Evolutionary conservation across 1,284 basidiomycete genomes (phyloP), one percentile per base, ranked within the genome.

Genomic region (Thecaphora frezii): DNA sequence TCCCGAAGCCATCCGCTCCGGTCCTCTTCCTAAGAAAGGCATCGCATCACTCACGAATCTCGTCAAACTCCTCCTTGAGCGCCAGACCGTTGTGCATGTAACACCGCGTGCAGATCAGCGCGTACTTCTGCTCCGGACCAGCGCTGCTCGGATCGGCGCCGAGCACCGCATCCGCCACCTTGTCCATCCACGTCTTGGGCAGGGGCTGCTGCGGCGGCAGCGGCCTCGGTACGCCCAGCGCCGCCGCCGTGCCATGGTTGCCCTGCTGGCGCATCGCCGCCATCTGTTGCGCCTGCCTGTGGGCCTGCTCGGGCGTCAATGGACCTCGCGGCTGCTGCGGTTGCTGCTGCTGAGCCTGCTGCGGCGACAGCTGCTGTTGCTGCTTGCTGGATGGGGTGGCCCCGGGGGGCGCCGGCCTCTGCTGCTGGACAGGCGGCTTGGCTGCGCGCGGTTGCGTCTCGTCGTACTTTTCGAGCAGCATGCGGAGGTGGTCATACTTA

Each of bases 71-170:
- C 57, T 86, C 87, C 78, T 92, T 89, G 59, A 89, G 88, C 4
- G 94, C 90, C 10, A 99, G 83, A 0, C 94, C 94, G 73, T 98
- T 98, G 80, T 98, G 94, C 16, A 86, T 82, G 75, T 91, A 94
- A 78, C 94, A 98, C 67, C 88, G 88, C 57, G 87, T 86, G 80
- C 94, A 99, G 40, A 99, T 96, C 52, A 98, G 84, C 1, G 94
- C 96, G 73, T 93, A 98, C 52, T 74, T 71, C 57, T 79, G 82
- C 55, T 79, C 76, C 18, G 78, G 77, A 16, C 64, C 67, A 1
- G 78, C 72, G 22, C 78, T 73, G 23, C 62, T 44, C 5, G 81
- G 81, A 33, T 79, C 74, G 14, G 76, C 75, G 33, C 81, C 81
- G 16, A 82, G 66, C 23, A 82, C 68, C 33, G 76, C 75, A 44